Evolutionary conservation across 2,329 filamentous ascomycete species (phyloP).

Genomic region (Diplodia mutila): DNA sequence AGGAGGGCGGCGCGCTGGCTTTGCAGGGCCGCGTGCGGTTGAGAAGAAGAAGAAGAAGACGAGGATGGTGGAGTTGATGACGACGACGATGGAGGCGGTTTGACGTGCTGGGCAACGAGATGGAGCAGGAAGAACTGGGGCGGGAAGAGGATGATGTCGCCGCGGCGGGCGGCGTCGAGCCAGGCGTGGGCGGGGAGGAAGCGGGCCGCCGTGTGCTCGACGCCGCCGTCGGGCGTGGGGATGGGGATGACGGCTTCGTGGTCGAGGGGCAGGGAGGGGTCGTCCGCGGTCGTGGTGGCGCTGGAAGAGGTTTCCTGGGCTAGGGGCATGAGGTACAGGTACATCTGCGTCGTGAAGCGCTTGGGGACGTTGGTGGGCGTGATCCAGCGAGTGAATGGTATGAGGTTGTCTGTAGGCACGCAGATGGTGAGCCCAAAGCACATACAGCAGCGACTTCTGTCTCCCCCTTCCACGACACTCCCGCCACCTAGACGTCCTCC

Average conservation of each 20-base stretch:
- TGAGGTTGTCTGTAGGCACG: conserved; percentile 63
- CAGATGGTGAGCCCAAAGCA: too few species aligned
- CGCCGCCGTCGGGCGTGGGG: conserved; percentile 71
- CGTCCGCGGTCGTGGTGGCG: conserved; percentile 27
- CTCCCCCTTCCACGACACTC: too few species aligned
- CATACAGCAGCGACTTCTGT: too few species aligned
- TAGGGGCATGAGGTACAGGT: conserved; percentile 80
- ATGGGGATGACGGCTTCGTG: conserved; percentile 65
- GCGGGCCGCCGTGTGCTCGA: conserved; percentile 73
- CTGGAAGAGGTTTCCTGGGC: conserved; percentile 4
- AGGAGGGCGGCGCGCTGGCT: conserved; percentile 40
- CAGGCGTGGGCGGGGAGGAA: conserved; percentile 75
- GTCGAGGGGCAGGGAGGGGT: conserved; percentile 33
- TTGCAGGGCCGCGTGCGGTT: conserved; percentile 44
- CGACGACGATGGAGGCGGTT: too few species aligned
- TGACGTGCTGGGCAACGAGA: conserved; percentile 60
- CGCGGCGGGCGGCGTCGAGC: conserved; percentile 64
- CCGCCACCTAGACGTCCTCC: too few species aligned
- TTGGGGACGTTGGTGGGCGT: conserved; percentile 74
- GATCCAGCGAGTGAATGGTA: conserved; percentile 90
- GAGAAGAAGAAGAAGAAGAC: background rate
- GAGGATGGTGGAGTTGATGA: conserved; percentile 32
- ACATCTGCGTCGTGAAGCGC: conserved; percentile 96
- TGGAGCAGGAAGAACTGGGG: conserved; percentile 80
- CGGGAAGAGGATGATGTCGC: conserved; percentile 82